These are phyloP conservation scores for Hypoxylon lienhwacheense DNA, from an alignment of 495 filamentous ascomycete species.

Conservation along the genomic window DNA sequence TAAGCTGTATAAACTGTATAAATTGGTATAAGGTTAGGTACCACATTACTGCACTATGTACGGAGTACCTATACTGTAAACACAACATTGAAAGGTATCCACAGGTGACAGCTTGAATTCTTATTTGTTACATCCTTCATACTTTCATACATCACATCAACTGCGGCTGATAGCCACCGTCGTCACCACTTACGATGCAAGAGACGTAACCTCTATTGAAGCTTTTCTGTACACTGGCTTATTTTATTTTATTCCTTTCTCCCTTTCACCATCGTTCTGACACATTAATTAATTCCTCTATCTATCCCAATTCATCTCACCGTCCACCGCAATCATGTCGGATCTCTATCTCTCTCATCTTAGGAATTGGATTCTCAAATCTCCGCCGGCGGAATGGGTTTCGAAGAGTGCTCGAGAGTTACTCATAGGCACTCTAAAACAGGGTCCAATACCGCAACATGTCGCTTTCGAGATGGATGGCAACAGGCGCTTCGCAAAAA, in stretches of 20 bases:
- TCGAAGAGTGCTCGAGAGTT: conserved; percentile 72
- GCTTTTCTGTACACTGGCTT: too few relatives aligned
- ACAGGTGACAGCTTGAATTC: too few relatives aligned
- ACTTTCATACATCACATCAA: conserved; percentile 20
- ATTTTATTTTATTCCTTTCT: conserved; percentile 46
- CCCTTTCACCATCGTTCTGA: conserved; percentile 58
- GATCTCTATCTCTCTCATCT: conserved; percentile 68
- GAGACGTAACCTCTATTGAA: conserved; percentile 9
- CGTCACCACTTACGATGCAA: conserved; percentile 24
- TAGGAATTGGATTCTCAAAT: conserved; percentile 84
- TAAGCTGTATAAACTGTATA: too few relatives aligned
- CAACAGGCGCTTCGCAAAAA: conserved; percentile 86
- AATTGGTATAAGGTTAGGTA: too few relatives aligned
- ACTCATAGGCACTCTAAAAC: conserved; percentile 81
- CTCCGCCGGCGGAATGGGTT: conserved; percentile 85
- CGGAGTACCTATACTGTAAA: too few relatives aligned
- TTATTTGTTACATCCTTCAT: neutral
- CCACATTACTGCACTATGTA: too few relatives aligned
- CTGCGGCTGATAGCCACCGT: conserved; percentile 10
- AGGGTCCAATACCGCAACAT: conserved; percentile 91
- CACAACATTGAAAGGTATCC: too few relatives aligned
- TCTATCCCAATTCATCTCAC: conserved; percentile 41
- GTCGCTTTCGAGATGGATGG: conserved; percentile 99
- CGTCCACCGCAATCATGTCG: conserved; percentile 43
- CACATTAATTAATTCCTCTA: conserved; percentile 68